A percentile compares a stretch with the other conserved stretches of the same genome.
Conservation (phyloP, 164 flowering plant species). For the Kalanchoe fedtschenkoi region DNA sequence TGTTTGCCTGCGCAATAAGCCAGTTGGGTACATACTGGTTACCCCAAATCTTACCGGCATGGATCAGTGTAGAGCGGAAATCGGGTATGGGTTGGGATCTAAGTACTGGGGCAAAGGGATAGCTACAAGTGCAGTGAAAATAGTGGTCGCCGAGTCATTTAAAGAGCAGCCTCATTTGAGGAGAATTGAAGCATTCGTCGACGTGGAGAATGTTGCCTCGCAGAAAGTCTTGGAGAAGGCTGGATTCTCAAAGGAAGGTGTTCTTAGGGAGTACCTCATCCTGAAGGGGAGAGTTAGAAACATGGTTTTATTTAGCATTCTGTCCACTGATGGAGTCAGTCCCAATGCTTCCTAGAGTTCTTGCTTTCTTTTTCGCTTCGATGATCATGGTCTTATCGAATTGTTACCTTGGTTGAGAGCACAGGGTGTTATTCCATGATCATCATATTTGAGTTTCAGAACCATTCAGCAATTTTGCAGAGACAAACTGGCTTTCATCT, state of each 20-base stretch:
- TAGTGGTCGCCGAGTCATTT: constrained; percentile 35
- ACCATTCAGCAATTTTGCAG: no score
- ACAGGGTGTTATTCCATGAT: no score
- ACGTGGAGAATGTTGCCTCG: background rate
- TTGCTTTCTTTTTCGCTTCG: no score
- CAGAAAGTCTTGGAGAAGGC: constrained; percentile 3
- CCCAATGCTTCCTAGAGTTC: no score
- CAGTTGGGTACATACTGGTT: constrained; percentile 43
- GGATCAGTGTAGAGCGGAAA: constrained; percentile 37
- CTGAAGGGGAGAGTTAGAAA: background rate
- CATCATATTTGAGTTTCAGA: no score
- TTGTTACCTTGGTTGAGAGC: no score
- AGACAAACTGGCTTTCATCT: no score
- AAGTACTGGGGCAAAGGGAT: constrained; percentile 66
- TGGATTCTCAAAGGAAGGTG: background rate
- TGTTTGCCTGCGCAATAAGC: constrained; percentile 37
- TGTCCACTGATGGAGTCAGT: background rate
- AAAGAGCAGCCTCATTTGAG: constrained; percentile 30
- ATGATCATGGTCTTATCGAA: no score
- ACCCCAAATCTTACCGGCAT: constrained; percentile 12
- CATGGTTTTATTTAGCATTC: background rate
- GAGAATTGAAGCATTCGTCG: constrained; percentile 6
- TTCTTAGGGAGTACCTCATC: background rate
- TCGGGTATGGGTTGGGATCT: constrained; percentile 52
- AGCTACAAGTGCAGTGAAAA: constrained; percentile 49